Base-by-base conservation (phyloP, 306 rosid species). In the Oemleria cerasiformis region DNA sequence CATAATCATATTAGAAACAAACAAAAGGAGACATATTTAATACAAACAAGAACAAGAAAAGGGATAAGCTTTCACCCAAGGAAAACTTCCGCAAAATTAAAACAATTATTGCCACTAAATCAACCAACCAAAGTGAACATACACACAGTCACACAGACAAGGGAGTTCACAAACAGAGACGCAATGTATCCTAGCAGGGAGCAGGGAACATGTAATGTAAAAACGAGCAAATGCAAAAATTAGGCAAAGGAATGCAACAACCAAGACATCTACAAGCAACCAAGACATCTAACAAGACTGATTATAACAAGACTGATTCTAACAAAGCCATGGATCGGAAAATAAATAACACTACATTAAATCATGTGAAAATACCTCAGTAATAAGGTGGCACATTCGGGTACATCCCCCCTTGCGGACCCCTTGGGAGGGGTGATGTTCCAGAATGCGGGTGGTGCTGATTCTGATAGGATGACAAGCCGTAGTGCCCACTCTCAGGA, bases 341-440 rank as follows among this genome's bases (percentile, higher is more conserved):
- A 53, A 39, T 6, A 16, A 21, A 7, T 6, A 66, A 13, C 15
- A 11, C 38, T 38, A 11, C 21, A 15, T 54, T 65, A 30, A 1
- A 55, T 15, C n/a, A 38, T 30, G 42, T 9, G 65, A 14, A 16
- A 59, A 74, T 87, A 94, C 99, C 97, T 93, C 86, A 94, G 84
- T 80, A 94, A 75, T 94, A 94, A 41, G 91, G 96, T 16, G 93
- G 99, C 30, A 75, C 92, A 64, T 79, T 88, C 3, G 91, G 96
- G 79, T 91, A 89, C 96, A 94, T 85, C 6, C 95, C 92, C 25
- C 92, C 96, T 13, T 88, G 96, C 4, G 93, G 96, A 79, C 80
- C 91, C 84, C 95, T 90, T 5, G 95, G 96, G 7, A 80, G 84
- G 1, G 96, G 91, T 0, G 99, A 87, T 0, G 97, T 79, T 49